Evolutionary conservation across 768 basidiomycete species (phyloP), one percentile per base, ranked within the genome.

Genomic region (Xerocomus spinulosus): DNA sequence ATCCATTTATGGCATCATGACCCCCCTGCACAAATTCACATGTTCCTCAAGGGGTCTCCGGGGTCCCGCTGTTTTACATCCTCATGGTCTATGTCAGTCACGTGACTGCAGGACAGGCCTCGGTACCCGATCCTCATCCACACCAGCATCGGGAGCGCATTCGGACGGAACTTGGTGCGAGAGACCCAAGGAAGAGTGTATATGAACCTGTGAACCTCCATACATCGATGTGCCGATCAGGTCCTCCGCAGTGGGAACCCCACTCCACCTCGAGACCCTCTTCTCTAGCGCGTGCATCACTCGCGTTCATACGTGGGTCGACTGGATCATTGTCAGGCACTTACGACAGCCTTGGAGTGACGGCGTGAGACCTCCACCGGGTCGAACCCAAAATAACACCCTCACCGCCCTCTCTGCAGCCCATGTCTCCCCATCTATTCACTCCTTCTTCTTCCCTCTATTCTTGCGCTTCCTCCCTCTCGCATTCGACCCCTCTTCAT

Each of bases 1-100:
- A 5, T 8, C 50, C 37, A 24, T 7, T 54, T 52, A 1, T 7
- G 30, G 55, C 0, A 55, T 30, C 2, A 28, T 36, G 50, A 61
- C 60, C 60, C 58, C 61, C 38, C 43, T 14, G 12, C 4, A 7
- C 12, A 28, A 24, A 49, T 68, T 67, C 62, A 62, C 62, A 66
- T 68, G 66, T 56, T 45, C n/a, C 21, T 3, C 0, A 0, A 5
- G 0, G 1, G 10, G 46, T 67, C 18, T 18, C 23, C 25, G 56
- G 49, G 67, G 65, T 54, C 55, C 24, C 10, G 0, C 10, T 45
- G 51, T 48, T 48, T 51, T 32, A 48, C 32, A 17, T 52, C 61
- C 59, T 58, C 62, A 56, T 61, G 58, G 46, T 37, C 0, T 24
- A 3, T 23, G 26, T 20, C 17, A 12, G 9, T 46, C 44, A 46